Evolutionary conservation across 225 moss, liverwort and hornwort genomes (phyloP).

Genomic region (Straminergon stramineum): DNA sequence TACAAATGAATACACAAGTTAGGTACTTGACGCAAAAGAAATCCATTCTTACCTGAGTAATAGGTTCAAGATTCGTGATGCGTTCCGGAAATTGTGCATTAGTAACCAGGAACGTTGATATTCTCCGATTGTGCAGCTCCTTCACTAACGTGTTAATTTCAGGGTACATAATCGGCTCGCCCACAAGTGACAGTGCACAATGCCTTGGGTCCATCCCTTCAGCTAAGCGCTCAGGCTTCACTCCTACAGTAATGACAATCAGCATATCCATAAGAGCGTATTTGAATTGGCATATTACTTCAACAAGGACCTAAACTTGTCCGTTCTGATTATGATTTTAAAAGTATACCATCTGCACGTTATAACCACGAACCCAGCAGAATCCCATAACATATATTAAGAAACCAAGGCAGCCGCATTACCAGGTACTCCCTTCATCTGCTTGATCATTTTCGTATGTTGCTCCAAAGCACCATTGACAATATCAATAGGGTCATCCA

Average conservation of each 20-base stretch:
- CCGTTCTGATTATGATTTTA: not conserved
- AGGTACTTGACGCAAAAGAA: not conserved
- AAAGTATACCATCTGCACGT: not conserved
- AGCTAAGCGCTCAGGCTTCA: slow-evolving; percentile 81
- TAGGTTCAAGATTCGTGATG: slow-evolving; percentile 62
- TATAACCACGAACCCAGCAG: not conserved
- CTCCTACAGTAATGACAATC: slow-evolving; percentile 41
- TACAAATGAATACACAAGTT: not conserved
- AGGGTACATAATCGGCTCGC: slow-evolving; percentile 99
- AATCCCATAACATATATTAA: not conserved
- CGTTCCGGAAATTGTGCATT: slow-evolving; percentile 98
- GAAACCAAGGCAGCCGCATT: not conserved
- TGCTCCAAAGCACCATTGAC: slow-evolving; percentile 89
- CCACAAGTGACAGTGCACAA: slow-evolving; percentile 94
- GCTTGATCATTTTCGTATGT: slow-evolving; percentile 81
- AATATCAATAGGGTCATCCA: slow-evolving; percentile 95
- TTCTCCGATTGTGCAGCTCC: slow-evolving; percentile 75
- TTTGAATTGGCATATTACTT: not conserved
- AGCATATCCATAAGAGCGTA: not conserved
- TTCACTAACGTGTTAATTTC: slow-evolving; percentile 89
- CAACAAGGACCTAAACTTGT: not conserved
- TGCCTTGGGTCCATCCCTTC: slow-evolving; percentile 95
- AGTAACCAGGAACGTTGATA: slow-evolving; percentile 88
- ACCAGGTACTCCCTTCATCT: slow-evolving; percentile 99
- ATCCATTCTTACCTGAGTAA: slow-evolving; percentile 61